A percentile compares a stretch with the other conserved stretches of the same genome.
These are phyloP conservation scores for Neopestalotiopsis clavispora DNA, from an alignment of 2,329 filamentous ascomycete species.

Conservation along the genomic window DNA sequence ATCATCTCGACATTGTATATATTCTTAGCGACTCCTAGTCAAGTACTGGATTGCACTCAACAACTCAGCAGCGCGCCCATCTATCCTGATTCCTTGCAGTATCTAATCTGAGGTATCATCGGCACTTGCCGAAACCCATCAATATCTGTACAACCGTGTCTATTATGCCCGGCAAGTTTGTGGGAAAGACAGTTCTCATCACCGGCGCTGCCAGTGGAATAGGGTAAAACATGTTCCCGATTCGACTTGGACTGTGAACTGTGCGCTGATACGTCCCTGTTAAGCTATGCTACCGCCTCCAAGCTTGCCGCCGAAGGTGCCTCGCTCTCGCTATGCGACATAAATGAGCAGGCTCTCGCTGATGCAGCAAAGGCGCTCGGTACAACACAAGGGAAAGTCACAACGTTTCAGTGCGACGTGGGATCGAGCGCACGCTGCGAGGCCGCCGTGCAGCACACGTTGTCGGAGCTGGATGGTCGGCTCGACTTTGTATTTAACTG, in stretches of 20 bases:
- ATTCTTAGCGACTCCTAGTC: too few relatives aligned
- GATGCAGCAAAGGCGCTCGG: conserved; percentile 6
- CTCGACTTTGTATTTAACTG: conserved; percentile 47
- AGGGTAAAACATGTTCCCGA: conserved; percentile 10
- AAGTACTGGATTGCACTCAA: background rate
- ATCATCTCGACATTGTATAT: too few relatives aligned
- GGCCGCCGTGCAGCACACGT: background rate
- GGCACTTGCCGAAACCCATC: background rate
- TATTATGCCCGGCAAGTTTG: conserved; percentile 8
- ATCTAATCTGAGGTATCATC: background rate
- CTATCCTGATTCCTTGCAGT: background rate
- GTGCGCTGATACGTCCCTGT: background rate
- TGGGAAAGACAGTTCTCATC: conserved; percentile 15
- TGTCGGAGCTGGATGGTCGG: conserved; percentile 24
- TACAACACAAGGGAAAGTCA: background rate
- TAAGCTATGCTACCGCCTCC: conserved; percentile 28
- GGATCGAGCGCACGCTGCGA: conserved; percentile 25
- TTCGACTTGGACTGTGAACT: background rate
- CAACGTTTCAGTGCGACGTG: conserved; percentile 17
- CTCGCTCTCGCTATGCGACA: conserved; percentile 32
- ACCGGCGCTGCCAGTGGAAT: conserved; percentile 23
- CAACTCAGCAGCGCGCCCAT: background rate
- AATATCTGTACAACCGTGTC: background rate
- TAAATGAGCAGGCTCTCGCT: conserved; percentile 27
- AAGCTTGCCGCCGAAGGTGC: conserved; percentile 32